Evolutionary conservation across 345 rosid genomes (phyloP).

Genomic region (Citrus glauca): DNA sequence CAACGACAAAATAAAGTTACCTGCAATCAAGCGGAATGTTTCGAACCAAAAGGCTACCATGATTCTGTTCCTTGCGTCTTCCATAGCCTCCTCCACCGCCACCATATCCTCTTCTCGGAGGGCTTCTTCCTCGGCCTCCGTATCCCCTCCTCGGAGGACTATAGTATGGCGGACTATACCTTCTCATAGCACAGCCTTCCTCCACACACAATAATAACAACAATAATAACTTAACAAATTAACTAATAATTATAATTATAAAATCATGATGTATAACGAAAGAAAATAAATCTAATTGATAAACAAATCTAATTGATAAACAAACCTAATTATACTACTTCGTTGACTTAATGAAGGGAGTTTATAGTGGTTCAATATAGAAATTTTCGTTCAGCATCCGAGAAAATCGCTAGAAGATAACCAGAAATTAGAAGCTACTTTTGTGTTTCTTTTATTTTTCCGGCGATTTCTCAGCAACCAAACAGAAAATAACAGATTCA

Average conservation of each 20-base stretch:
- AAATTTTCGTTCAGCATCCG: not conserved
- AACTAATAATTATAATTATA: not conserved
- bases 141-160: constrained; percentile 96
- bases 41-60: constrained; percentile 87
- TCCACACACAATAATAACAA: not conserved
- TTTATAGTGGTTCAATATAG: not conserved
- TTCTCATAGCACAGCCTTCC: constrained; percentile 53
- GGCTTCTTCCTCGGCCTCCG: constrained; percentile 73
- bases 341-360: not conserved
- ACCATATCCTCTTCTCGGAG: constrained; percentile 63
- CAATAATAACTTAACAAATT: no score
- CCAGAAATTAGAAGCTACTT: not conserved
- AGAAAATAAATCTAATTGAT: not conserved
- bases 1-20: constrained; percentile 23
- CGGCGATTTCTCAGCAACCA: not conserved
- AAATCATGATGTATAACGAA: not conserved
- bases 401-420: not conserved
- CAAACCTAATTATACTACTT: not conserved
- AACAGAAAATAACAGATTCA: not conserved
- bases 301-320: not conserved
- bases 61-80: constrained; percentile 67
- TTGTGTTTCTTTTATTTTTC: not conserved
- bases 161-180: constrained; percentile 75
- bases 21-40: constrained; percentile 95
- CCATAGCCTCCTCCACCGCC: constrained; percentile 69